Evolutionary conservation across 306 rosid genomes (phyloP).

Genomic region (Fagus crenata): DNA sequence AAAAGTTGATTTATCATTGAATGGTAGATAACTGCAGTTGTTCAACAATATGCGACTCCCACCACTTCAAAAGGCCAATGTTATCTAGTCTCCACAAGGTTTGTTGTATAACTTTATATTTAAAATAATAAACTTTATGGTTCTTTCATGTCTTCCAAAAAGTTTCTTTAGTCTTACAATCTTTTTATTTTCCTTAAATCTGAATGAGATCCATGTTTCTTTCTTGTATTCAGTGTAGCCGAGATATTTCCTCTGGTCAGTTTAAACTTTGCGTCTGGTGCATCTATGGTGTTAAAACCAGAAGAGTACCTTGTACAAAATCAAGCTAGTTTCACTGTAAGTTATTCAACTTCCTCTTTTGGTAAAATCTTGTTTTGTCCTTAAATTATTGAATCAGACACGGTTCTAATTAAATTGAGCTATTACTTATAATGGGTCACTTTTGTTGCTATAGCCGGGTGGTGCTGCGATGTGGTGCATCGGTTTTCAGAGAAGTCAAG

Average conservation of each 20-base stretch:
- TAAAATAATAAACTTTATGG: conserved; percentile 13
- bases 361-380: conserved; percentile 13
- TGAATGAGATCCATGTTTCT: conserved; percentile 34
- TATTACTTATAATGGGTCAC: conserved; percentile 16
- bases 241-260: conserved; percentile 77
- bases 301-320: conserved; percentile 69
- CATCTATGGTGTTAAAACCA: conserved; percentile 87
- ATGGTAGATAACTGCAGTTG: conserved; percentile 65
- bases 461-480: conserved; percentile 82
- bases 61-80: conserved; percentile 77
- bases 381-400: neutral
- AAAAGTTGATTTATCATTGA: conserved; percentile 30
- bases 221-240: conserved; percentile 50
- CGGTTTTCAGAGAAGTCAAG: conserved; percentile 78
- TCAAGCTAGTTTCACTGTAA: conserved; percentile 50
- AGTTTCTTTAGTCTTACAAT: neutral
- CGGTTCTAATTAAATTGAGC: conserved; percentile 29
- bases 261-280: conserved; percentile 82
- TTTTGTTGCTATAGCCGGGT: conserved; percentile 45
- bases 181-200: conserved; percentile 14
- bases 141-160: conserved; percentile 3
- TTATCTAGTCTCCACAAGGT: conserved; percentile 81
- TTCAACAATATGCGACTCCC: conserved; percentile 61
- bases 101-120: conserved; percentile 22
- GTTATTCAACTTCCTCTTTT: conserved; percentile 31